Base-by-base conservation (phyloP, 2,329 filamentous ascomycete genomes). In the Calonectria multiphialidica region DNA sequence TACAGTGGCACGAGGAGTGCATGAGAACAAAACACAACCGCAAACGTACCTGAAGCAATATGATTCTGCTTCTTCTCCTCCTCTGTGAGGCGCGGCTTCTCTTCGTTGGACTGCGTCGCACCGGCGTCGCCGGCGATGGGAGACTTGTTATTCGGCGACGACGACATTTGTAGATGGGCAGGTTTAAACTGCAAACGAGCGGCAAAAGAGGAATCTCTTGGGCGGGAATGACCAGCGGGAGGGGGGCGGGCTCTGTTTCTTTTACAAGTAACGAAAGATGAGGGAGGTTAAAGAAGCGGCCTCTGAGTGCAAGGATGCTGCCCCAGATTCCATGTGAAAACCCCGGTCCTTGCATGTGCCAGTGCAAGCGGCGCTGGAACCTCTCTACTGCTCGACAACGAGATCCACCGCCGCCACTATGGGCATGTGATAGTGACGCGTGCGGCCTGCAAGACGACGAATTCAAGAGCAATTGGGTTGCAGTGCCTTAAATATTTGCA, bases 41-140 rank as follows among this genome's bases (percentile, higher is more conserved):
- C 12, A 55, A n/a, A 73, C 80, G 61, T 84, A 88, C 88, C 88
- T 73, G 88, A 89, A 64, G 86, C 87, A 73, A 89, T 88, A 75
- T 89, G 88, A 67, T 89, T 89, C 76, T 88, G 86, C 78, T 89
- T 89, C 83, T 89, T 89, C 79, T 89, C 87, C 62, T 87, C 86
- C 70, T 89, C 87, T 7, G 88, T 89, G 37, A 89, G 81, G 42
- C 87, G 86, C 47, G 86, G 86, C 81, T 87, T 89, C 62, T 88
- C 87, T 30, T 89, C 86, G 21, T 76, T 77, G 35, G 75, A 68
- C 10, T 68, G 71, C 66, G 63, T 75, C 42, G 64, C 75, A 33
- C 72, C 74, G 71, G 73, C 76, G 37, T 80, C 81, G 25, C 68
- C 73, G 40, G 78, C 73, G 13, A 71, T 68, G 2, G 78, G 74